Evolutionary conservation across 2,329 filamentous ascomycete genomes (phyloP), one percentile per base, ranked within the genome.

Genomic region (Sphaceloma murrayae): DNA sequence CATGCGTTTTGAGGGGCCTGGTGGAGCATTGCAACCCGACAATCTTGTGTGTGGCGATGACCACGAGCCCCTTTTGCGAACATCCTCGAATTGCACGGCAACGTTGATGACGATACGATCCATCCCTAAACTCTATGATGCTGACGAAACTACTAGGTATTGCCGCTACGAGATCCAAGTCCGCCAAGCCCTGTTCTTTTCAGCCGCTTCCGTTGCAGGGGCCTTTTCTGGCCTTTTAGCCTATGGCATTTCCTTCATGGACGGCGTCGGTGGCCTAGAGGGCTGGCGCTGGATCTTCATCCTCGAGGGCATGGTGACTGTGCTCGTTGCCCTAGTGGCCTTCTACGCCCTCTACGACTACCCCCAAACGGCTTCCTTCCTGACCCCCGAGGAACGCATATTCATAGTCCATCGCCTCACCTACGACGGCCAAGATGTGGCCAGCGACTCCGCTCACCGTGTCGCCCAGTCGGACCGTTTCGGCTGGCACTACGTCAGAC

Each of bases 321-420:
- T 69, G 34, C 49, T 70, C 42, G 50, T 58, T 33, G 68, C 67
- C 34, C 71, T 68, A 53, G 13, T 33, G 6, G 50, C 52, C 14
- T 54, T 50, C 43, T 75, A 67, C 58, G 59, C 67, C 27, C 74
- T 81, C 53, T 62, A 74, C 46, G 77, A 81, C 56, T 80, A 76
- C 49, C 77, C 78, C 1, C 61, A 59, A 5, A 67, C 61, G 1
- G 75, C 77, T 3, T 61, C 56, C 0, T 82, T 48, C 47, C 47
- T 51, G 7, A 31, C 44, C 9, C 26, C 21, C 9, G 48, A 49
- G 18, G 48, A 49, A 27, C 39, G 45, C n/a, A 50, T 51, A 5
- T 53, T 53, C 43, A 45, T 54, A 9, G 46, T 49, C 17, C 52
- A 49, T 27, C 48, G 52, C 24, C 45, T 53, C 7, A 43, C 39